phyloP scores from a whole-genome alignment of 225 moss, liverwort and hornwort species.

The Rhytidiadelphus loreus region DNA sequence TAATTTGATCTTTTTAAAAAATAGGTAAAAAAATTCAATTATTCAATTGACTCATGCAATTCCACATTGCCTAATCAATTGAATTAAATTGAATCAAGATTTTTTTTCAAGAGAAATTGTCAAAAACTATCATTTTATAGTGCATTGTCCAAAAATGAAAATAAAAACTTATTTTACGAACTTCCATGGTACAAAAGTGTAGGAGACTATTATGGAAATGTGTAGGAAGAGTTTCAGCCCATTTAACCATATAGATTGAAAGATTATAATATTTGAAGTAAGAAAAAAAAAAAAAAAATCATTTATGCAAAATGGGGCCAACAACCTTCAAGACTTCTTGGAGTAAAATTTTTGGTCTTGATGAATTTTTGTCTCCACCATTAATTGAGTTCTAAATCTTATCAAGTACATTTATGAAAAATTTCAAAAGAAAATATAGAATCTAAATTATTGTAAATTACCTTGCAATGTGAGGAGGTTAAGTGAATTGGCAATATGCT shows the following conservation, averaged over 20 bases:
- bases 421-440: background rate
- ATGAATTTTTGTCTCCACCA: background rate
- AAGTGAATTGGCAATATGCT: background rate
- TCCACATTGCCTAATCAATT: too few relatives aligned
- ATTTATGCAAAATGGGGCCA: accelerated
- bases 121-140: too few relatives aligned
- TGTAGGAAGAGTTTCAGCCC: accelerated
- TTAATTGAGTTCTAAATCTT: background rate
- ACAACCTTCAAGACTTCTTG: accelerated
- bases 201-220: background rate
- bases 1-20: background rate
- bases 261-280: background rate
- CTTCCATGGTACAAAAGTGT: accelerated
- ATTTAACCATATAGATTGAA: background rate
- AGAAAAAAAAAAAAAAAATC: too few relatives aligned
- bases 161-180: background rate
- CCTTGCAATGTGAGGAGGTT: background rate
- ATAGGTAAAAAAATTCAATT: background rate
- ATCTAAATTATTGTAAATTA: accelerated
- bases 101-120: background rate
- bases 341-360: background rate
- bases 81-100: too few relatives aligned
- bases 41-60: too few relatives aligned
- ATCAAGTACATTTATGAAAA: background rate
- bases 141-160: background rate